phyloP scores from a whole-genome alignment of 2,329 filamentous ascomycete species.

The Coniochaeta sp. region DNA sequence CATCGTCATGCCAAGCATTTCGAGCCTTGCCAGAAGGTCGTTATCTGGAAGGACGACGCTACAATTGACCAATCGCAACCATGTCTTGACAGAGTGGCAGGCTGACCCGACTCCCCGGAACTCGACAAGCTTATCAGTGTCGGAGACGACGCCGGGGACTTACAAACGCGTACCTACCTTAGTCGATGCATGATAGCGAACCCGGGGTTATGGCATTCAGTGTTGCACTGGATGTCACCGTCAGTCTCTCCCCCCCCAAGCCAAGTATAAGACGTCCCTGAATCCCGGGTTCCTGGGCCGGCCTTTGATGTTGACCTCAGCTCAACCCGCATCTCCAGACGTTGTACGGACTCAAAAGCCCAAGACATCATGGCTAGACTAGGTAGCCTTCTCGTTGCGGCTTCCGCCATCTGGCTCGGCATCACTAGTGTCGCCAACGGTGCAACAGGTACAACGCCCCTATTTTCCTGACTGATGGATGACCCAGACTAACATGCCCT shows the following conservation, averaged over 20 bases:
- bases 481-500: background rate
- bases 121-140: background rate
- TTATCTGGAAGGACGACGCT: background rate
- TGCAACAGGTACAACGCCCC: background rate
- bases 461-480: background rate
- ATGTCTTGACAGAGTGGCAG: background rate
- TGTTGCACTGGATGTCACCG: background rate
- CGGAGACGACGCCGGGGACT: background rate
- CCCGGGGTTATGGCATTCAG: background rate
- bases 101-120: background rate
- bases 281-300: background rate
- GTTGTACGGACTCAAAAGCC: background rate
- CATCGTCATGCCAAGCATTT: background rate
- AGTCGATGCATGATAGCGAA: background rate
- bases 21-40: background rate
- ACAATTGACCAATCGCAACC: background rate
- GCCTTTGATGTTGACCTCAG: background rate
- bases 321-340: background rate
- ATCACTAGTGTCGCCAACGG: background rate
- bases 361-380: constrained; percentile 1
- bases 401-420: background rate
- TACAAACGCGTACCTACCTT: background rate
- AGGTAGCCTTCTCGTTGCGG: background rate
- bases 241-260: background rate
- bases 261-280: background rate